Base-by-base conservation (phyloP, 2,329 filamentous ascomycete genomes). In the Orbilia brochopaga region DNA sequence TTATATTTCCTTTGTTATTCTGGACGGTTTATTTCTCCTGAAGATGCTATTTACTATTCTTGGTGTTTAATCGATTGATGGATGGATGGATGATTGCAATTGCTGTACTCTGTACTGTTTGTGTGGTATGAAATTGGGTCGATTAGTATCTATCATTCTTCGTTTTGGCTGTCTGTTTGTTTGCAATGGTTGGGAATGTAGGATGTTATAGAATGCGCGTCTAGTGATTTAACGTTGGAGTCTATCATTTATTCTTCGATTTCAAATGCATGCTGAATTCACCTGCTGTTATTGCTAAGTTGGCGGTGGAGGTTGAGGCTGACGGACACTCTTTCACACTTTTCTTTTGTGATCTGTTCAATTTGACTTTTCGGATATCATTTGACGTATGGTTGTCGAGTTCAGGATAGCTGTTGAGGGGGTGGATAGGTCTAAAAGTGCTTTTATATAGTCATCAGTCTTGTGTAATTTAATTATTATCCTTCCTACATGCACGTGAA, bases 41-140 rank as follows among this genome's bases (percentile, higher is more conserved):
- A n/a, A n/a, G n/a, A n/a, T n/a, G n/a, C 30, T 11, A 53, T 4
- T 32, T 64, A 56, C 52, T 64, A 27, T 53, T 32, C 44, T 58
- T 15, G 42, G 44, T 13, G 42, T 21, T 37, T 56, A 15, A 24
- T 50, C 11, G 23, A 19, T 13, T n/a, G 4, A 27, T 42, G 44
- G 1, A 40, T n/a, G n/a, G n/a, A n/a, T n/a, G n/a, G n/a, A n/a
- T n/a, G n/a, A 42, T 23, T 35, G 48, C 4, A 24, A 24, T 61
- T 50, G 19, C 24, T 60, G 27, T 8, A 8, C 3, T 17, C 35
- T 40, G 50, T 37, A n/a, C 17, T 51, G 27, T 46, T 60, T 37
- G n/a, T 27, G 32, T 58, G 32, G 50, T 60, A 19, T 51, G 56
- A 42, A 32, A n/a, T 30, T 52, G 55, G 24, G 17, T 19, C 19